phyloP scores from a whole-genome alignment of 2,329 filamentous ascomycete genomes.

The Monascus ruber region DNA sequence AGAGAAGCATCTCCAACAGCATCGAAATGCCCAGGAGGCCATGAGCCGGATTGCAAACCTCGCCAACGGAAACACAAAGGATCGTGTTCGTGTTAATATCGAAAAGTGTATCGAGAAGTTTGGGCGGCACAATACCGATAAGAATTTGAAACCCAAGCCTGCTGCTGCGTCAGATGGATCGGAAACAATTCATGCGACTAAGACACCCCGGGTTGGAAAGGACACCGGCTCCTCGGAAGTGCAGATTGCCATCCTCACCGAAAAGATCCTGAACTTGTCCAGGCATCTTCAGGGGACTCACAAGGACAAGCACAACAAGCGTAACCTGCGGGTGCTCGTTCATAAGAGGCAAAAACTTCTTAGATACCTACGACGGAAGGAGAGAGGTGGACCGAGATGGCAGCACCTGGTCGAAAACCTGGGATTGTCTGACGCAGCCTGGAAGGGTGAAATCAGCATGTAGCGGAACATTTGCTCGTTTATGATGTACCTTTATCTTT shows the following conservation, averaged over 20 bases:
- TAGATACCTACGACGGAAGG: conserved; percentile 75
- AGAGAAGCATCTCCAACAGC: conserved; percentile 42
- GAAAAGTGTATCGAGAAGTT: conserved; percentile 76
- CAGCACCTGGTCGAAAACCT: conserved; percentile 72
- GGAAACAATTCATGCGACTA: conserved; percentile 24
- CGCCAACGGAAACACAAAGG: conserved; percentile 64
- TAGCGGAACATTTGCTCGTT: conserved; percentile 29
- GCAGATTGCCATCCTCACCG: conserved; percentile 90
- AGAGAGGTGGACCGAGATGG: conserved; percentile 85
- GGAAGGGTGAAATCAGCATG: conserved; percentile 77
- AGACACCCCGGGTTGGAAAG: conserved; percentile 62
- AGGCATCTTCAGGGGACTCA: conserved; percentile 59
- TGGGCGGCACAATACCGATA: conserved; percentile 82
- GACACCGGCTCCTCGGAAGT: conserved; percentile 95
- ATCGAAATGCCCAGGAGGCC: conserved; percentile 61
- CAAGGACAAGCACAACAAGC: conserved; percentile 89
- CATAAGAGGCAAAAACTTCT: conserved; percentile 84
- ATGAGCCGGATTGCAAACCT: conserved; percentile 69
- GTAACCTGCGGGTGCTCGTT: conserved; percentile 72
- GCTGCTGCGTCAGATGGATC: conserved; percentile 33
- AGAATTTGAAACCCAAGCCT: conserved; percentile 50
- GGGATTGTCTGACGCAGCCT: conserved; percentile 76
- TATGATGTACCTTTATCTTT: conserved; percentile 6
- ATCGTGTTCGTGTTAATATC: conserved; percentile 71
- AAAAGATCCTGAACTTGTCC: conserved; percentile 78